Percentiles rank a stretch among this genome's conserved stretches.
Evolutionary conservation across 192 early-diverging fungal genomes (phyloP).

Genomic region (Podila horticola): DNA sequence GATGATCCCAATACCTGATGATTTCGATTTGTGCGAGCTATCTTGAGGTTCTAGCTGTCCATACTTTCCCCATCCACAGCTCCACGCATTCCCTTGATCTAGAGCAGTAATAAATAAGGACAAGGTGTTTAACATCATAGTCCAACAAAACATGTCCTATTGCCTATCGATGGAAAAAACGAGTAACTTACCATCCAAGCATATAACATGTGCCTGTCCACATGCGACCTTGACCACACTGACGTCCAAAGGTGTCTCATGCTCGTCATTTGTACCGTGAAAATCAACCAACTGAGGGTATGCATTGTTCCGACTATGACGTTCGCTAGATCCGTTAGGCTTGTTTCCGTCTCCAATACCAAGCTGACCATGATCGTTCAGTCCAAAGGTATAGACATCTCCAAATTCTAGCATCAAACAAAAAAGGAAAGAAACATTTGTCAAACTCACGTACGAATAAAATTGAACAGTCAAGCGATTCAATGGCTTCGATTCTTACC

Average conservation of each 20-base stretch:
- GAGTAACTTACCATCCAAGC: slow-evolving; percentile 37
- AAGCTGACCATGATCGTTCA: slow-evolving; percentile 51
- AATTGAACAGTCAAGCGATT: too few relatives aligned
- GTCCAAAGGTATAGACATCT: slow-evolving; percentile 55
- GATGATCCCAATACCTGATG: background rate
- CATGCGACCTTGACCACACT: slow-evolving; percentile 40
- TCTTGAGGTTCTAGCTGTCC: slow-evolving; percentile 17
- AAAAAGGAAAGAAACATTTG: background rate
- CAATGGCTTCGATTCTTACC: slow-evolving; percentile 2
- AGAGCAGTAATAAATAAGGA: background rate
- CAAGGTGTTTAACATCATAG: background rate
- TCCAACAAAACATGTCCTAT: background rate
- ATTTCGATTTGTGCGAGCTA: background rate
- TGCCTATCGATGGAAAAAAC: too few relatives aligned
- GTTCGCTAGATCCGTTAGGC: background rate
- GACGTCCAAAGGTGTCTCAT: slow-evolving; percentile 11
- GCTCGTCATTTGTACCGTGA: background rate
- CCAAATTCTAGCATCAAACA: slow-evolving; percentile 23
- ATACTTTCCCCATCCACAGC: slow-evolving; percentile 50
- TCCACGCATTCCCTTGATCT: slow-evolving; percentile 32
- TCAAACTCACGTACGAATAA: background rate
- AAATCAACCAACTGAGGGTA: slow-evolving; percentile 49
- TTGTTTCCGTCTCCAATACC: slow-evolving; percentile 13
- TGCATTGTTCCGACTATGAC: slow-evolving; percentile 20
- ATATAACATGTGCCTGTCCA: slow-evolving; percentile 42